Evolutionary conservation across 2,329 filamentous ascomycete species (phyloP).

Genomic region (Calycina herbarum): DNA sequence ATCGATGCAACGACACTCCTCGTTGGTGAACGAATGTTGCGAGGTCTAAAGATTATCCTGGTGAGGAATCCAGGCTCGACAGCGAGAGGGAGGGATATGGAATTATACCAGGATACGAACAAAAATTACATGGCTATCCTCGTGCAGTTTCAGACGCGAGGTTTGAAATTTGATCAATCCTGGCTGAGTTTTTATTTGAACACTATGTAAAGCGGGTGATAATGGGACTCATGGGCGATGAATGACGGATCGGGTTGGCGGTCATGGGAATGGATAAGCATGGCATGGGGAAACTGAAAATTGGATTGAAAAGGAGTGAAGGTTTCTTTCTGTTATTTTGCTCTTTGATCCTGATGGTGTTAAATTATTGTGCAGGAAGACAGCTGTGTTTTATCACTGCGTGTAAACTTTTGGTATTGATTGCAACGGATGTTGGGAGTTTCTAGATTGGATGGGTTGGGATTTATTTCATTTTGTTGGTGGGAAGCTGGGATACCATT

Average conservation of each 20-base stretch:
- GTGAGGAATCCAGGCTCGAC: slow-evolving; percentile 4
- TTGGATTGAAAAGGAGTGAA: background rate
- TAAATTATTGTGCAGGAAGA: background rate
- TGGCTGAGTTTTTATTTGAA: slow-evolving; percentile 17
- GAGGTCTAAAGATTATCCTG: slow-evolving; percentile 13
- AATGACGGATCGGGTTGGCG: no score
- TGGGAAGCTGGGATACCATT: background rate
- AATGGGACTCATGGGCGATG: no score
- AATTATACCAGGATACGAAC: background rate
- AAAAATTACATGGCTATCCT: slow-evolving; percentile 22
- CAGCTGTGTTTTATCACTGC: background rate
- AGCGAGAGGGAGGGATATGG: slow-evolving; percentile 6
- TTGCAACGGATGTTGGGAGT: background rate
- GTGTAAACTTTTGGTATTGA: background rate
- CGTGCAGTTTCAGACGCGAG: slow-evolving; percentile 15
- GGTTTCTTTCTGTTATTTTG: background rate
- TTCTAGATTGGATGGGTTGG: background rate
- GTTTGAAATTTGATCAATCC: slow-evolving; percentile 18
- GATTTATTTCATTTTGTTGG: background rate
- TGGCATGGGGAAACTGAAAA: background rate
- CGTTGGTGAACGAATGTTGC: slow-evolving; percentile 20
- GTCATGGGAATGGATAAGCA: background rate
- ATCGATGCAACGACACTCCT: slow-evolving; percentile 17
- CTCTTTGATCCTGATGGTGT: background rate
- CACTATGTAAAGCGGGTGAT: slow-evolving; percentile 3